These are phyloP conservation scores for Moelleriella libera DNA, from an alignment of 2,329 filamentous ascomycete species.

Conservation along the genomic window DNA sequence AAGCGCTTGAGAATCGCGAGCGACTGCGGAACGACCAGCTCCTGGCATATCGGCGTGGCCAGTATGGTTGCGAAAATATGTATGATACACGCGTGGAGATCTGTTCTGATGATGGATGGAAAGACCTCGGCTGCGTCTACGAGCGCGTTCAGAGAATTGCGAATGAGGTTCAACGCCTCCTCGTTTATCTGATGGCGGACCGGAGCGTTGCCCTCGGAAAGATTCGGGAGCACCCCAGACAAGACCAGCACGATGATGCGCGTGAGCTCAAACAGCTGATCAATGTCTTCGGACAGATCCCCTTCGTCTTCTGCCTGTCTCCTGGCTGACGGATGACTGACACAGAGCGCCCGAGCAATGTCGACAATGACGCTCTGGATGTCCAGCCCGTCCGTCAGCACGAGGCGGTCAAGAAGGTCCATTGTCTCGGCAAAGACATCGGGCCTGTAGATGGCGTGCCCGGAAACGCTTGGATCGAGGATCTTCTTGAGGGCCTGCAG, in stretches of 20 bases:
- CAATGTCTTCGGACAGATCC: constrained; percentile 88
- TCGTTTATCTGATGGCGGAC: constrained; percentile 71
- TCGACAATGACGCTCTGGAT: constrained; percentile 89
- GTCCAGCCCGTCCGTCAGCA: constrained; percentile 77
- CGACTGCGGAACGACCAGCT: constrained; percentile 75
- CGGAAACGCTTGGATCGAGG: constrained; percentile 81
- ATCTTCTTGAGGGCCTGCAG: constrained; percentile 90
- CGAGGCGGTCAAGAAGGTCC: constrained; percentile 84
- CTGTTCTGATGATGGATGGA: constrained; percentile 89
- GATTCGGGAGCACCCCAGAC: constrained; percentile 72
- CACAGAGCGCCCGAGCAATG: constrained; percentile 78
- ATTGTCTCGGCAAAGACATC: constrained; percentile 95
- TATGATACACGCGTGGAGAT: constrained; percentile 89
- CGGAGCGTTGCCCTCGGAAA: constrained; percentile 50
- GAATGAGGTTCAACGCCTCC: constrained; percentile 70
- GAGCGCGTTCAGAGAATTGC: constrained; percentile 68
- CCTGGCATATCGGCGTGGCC: constrained; percentile 70
- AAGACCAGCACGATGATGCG: constrained; percentile 91
- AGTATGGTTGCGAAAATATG: constrained; percentile 94
- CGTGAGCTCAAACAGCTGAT: constrained; percentile 93
- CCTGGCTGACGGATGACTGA: constrained; percentile 81
- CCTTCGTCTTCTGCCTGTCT: constrained; percentile 41
- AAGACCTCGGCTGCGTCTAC: constrained; percentile 94
- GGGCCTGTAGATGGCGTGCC: constrained; percentile 91
- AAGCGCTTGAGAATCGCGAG: constrained; percentile 89